A percentile compares a stretch with the other conserved stretches of the same genome.
These are phyloP conservation scores for Coemansia sp. DNA, from an alignment of 192 early-diverging fungal species.

Conservation along the genomic window DNA sequence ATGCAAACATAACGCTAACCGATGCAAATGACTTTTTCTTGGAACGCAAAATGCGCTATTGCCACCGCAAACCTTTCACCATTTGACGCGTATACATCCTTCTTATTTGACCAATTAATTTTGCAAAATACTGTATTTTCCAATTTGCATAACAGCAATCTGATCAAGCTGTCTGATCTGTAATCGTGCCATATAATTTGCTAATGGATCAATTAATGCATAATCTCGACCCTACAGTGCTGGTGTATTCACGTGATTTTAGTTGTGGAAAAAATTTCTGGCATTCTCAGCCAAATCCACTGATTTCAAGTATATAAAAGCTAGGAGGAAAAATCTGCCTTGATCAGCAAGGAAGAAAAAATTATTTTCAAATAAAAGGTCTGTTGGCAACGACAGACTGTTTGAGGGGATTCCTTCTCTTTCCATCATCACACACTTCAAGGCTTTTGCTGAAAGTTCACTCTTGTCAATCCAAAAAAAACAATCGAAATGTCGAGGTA, in stretches of 20 bases:
- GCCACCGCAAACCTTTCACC: no score
- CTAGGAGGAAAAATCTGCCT: background rate
- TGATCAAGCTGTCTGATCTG: background rate
- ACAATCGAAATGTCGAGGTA: conserved; percentile 1
- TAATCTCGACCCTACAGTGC: background rate
- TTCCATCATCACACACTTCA: conserved; percentile 19
- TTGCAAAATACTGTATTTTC: no score
- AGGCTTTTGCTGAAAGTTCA: background rate
- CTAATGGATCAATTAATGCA: background rate
- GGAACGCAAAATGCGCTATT: no score
- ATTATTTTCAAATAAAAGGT: background rate
- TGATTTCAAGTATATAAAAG: background rate
- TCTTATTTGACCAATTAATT: no score
- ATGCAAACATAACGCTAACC: no score
- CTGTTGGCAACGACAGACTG: background rate
- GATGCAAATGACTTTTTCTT: no score
- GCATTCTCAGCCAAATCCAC: background rate
- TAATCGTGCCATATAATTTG: background rate
- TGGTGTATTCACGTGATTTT: background rate
- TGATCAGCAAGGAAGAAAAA: background rate
- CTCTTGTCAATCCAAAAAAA: background rate
- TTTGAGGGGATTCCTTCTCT: conserved; percentile 23
- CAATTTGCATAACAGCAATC: background rate
- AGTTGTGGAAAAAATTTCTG: background rate
- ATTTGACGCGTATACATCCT: no score